Conservation (phyloP, 176 grass and related monocot species). For the sorghum (Sorghum bicolor) region DNA sequence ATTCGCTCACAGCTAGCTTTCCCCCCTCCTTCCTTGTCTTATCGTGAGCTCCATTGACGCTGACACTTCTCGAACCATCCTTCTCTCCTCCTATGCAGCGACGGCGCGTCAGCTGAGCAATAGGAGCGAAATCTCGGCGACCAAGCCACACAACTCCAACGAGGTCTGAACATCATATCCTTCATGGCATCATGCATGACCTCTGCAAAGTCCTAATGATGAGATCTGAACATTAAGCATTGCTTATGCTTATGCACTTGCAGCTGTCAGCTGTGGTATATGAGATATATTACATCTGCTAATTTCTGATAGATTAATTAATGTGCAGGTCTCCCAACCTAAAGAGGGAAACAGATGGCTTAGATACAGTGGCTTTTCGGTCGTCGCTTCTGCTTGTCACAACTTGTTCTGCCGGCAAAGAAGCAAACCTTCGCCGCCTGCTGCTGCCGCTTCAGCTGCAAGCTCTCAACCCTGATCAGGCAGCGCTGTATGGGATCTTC, state of each 20-base stretch:
- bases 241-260: background rate
- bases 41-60: background rate
- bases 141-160: background rate
- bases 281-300: background rate
- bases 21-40: background rate
- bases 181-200: background rate
- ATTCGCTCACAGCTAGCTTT: background rate
- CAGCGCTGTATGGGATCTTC: background rate
- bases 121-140: background rate
- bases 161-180: slow-evolving; percentile 26
- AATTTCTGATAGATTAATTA: background rate
- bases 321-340: slow-evolving; percentile 3
- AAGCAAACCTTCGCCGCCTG: background rate
- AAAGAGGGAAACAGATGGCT: slow-evolving; percentile 22
- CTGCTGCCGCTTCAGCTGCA: background rate
- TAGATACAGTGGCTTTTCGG: slow-evolving; percentile 21
- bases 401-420: slow-evolving; percentile 30
- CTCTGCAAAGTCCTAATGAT: background rate
- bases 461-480: slow-evolving; percentile 4
- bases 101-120: slow-evolving; percentile 7
- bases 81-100: slow-evolving; percentile 32
- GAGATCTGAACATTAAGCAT: background rate
- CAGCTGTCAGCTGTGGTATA: background rate
- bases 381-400: slow-evolving; percentile 7
- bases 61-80: background rate